Percentiles rank a stretch among this genome's conserved stretches.
These are phyloP conservation scores for Blastobotrys parvus DNA, from an alignment of 805 yeast genomes.

Conservation along the genomic window DNA sequence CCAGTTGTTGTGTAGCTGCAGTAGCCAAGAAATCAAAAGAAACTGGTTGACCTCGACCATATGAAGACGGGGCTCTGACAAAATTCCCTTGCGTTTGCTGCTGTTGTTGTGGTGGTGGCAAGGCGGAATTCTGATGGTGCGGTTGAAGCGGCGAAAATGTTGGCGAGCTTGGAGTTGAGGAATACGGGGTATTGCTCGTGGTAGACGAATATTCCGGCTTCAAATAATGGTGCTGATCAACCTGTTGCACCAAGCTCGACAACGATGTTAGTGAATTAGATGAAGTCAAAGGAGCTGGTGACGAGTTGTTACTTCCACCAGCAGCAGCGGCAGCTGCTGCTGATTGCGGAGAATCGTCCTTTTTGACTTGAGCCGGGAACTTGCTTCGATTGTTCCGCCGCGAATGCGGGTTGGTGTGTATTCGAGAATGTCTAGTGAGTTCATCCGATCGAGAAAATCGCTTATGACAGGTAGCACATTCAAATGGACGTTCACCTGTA, in stretches of 20 bases:
- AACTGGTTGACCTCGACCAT: constrained; percentile 31
- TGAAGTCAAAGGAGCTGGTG: constrained; percentile 5
- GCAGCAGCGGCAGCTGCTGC: constrained; percentile 7
- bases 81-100: constrained; percentile 8
- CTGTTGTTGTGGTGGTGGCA: constrained; percentile 4
- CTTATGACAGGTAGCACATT: constrained; percentile 76
- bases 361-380: neutral
- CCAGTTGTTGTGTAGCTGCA: constrained; percentile 39
- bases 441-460: constrained; percentile 77
- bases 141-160: constrained; percentile 10
- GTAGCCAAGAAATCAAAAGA: constrained; percentile 26
- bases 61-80: constrained; percentile 16
- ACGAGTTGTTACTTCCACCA: constrained; percentile 4
- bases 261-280: constrained; percentile 1
- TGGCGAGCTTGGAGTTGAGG: constrained; percentile 20
- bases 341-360: constrained; percentile 3
- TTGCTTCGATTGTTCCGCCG: constrained; percentile 22
- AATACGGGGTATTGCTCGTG: constrained; percentile 15
- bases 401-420: constrained; percentile 44
- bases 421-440: constrained; percentile 75
- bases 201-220: constrained; percentile 19
- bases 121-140: neutral
- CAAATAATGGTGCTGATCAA: neutral
- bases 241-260: constrained; percentile 2
- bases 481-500: constrained; percentile 89